Evolutionary conservation across 306 rosid species (phyloP), one percentile per base, ranked within the genome.

Genomic region (Trifolium dubium): DNA sequence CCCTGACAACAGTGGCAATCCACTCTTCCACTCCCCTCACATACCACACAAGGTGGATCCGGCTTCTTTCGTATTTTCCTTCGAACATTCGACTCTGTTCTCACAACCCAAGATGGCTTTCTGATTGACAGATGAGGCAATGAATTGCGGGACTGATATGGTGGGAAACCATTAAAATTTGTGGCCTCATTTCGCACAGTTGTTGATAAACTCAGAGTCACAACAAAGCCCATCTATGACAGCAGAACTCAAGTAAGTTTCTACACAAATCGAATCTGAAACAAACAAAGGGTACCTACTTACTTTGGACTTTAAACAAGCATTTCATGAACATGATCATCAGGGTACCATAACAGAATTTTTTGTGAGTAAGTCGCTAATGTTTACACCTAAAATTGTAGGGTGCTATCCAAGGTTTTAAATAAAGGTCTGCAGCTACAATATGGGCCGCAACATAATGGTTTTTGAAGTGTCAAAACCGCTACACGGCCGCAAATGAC

Each of bases 31-130:
- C 89, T 80, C 53, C 98, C 98, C 54, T 75, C 72, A 79, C 97
- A 91, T 49, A 84, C 81, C 4, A 79, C 88, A 77, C 98, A 94
- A 72, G 88, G 86, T 17, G 97, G 96, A 79, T 91, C 97, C 8
- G 90, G 90, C 60, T 75, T 88, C 88, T 72, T 88, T 46, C 64
- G 85, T 73, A 72, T 72, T 79, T 86, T 90, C 88, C 60, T 91
- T 74, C 47, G 80, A 83, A 88, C 94, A 84, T 94, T 84, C 29
- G 97, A 93, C 88, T 93, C 93, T 0, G 97, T 85, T 30, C 79
- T 88, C 86, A 93, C 92, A 66, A 91, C 86, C 96, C 88, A 93
- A 72, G 92, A 90, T 3, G 89, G 87, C 89, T 82, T 87, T 32
- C 82, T 8, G 79, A 93, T 67, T 1, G 93, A 90, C n/a, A 91